Percentiles rank a stretch among this genome's conserved stretches.
Evolutionary conservation across 306 rosid species (phyloP).

Genomic region (Vigna nakashimae): DNA sequence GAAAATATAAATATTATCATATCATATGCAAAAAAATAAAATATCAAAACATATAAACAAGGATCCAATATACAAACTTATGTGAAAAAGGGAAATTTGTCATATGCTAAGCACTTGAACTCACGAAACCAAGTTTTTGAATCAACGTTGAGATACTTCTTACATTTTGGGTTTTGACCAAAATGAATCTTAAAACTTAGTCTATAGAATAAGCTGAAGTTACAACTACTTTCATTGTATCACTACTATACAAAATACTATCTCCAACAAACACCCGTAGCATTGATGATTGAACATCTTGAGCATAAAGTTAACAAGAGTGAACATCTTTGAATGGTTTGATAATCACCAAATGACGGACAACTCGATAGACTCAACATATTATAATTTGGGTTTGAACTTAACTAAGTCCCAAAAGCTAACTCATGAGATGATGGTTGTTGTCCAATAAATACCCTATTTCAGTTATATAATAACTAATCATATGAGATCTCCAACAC

Average conservation of each 20-base stretch:
- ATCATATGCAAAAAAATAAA: not conserved
- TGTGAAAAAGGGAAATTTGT: not conserved
- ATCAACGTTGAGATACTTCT: not conserved
- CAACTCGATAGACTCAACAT: not conserved
- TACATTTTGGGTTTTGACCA: not conserved
- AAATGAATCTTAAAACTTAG: not conserved
- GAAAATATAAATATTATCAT: not conserved
- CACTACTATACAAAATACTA: not conserved
- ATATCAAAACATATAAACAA: conserved; percentile 28
- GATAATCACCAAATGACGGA: not conserved
- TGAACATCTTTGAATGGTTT: not conserved
- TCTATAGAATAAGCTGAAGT: not conserved
- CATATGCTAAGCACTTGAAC: conserved; percentile 27
- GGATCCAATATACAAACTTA: not conserved
- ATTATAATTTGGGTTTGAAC: not conserved
- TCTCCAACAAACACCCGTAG: not conserved
- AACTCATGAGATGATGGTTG: too few relatives aligned
- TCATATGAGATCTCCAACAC: not conserved
- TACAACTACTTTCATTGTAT: not conserved
- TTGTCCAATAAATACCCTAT: not conserved
- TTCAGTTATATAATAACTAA: not conserved
- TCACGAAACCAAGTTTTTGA: not conserved
- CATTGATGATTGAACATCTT: not conserved
- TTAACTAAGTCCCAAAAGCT: not conserved
- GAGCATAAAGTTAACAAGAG: not conserved